phyloP scores from a whole-genome alignment of 2,329 filamentous ascomycete genomes.

The Samsoniella hepiali region DNA sequence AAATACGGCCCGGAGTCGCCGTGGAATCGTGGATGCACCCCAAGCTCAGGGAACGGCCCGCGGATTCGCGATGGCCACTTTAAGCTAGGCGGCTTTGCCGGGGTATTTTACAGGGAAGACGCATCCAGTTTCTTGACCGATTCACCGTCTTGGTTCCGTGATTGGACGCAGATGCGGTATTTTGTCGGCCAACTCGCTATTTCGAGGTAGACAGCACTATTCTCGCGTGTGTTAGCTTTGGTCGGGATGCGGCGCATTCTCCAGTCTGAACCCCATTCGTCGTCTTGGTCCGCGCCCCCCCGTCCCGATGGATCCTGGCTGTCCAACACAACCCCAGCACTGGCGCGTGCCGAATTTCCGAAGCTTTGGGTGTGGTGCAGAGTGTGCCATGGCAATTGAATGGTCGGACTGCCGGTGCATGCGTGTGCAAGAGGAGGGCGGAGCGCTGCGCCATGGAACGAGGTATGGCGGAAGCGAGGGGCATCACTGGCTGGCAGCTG shows the following conservation, averaged over 20 bases:
- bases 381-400: background rate
- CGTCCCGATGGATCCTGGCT: background rate
- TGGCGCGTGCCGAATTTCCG: constrained; percentile 12
- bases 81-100: background rate
- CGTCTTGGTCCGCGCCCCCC: background rate
- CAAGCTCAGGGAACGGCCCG: constrained; percentile 10
- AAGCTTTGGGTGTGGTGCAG: background rate
- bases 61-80: constrained; percentile 1
- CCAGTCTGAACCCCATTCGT: background rate
- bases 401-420: background rate
- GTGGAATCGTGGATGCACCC: background rate
- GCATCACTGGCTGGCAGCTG: constrained; percentile 8
- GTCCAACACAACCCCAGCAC: constrained; percentile 1
- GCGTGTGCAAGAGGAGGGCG: constrained; percentile 2
- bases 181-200: background rate
- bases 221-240: background rate
- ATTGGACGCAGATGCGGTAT: background rate
- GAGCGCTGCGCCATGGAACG: background rate
- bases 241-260: background rate
- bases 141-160: background rate
- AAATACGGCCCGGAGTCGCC: constrained; percentile 2
- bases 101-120: background rate
- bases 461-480: constrained; percentile 7
- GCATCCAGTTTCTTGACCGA: background rate
- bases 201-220: background rate